These are phyloP conservation scores for Ettlia oleoabundans DNA, from an alignment of 139 green algal genomes.

Conservation along the genomic window DNA sequence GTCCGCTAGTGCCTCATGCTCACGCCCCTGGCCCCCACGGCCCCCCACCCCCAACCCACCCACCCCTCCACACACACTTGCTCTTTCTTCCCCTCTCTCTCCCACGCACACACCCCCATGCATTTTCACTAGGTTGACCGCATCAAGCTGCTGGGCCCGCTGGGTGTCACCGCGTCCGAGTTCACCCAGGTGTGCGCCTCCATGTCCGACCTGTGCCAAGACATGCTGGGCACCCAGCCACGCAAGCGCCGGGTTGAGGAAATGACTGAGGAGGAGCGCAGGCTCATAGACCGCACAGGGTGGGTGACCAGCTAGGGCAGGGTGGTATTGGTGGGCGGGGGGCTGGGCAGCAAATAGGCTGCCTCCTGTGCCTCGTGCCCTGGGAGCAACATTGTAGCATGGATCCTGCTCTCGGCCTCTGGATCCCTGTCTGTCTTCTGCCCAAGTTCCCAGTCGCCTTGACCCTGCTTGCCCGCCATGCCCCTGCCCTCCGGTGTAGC, in stretches of 20 bases:
- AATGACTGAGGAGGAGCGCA: neutral
- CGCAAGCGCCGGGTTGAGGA: slow-evolving; percentile 19
- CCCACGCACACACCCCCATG: neutral
- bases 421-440: too few relatives aligned
- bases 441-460: too few relatives aligned
- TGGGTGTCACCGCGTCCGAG: slow-evolving; percentile 34
- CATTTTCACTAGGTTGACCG: slow-evolving; percentile 30
- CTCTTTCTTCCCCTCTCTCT: neutral
- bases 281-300: slow-evolving; percentile 22
- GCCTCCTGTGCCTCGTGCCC: neutral
- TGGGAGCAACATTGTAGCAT: too few relatives aligned
- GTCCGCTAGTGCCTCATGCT: too few relatives aligned
- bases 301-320: neutral
- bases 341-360: neutral
- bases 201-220: slow-evolving; percentile 22
- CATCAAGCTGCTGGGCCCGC: slow-evolving; percentile 19
- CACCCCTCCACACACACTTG: too few relatives aligned
- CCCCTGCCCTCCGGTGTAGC: neutral
- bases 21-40: too few relatives aligned
- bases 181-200: slow-evolving; percentile 31
- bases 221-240: slow-evolving; percentile 5
- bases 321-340: neutral
- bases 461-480: neutral
- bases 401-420: too few relatives aligned
- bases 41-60: too few relatives aligned